A percentile compares a stretch with the other conserved stretches of the same genome.
Evolutionary conservation across 768 basidiomycete genomes (phyloP).

Genomic region (Boletellus sp.): DNA sequence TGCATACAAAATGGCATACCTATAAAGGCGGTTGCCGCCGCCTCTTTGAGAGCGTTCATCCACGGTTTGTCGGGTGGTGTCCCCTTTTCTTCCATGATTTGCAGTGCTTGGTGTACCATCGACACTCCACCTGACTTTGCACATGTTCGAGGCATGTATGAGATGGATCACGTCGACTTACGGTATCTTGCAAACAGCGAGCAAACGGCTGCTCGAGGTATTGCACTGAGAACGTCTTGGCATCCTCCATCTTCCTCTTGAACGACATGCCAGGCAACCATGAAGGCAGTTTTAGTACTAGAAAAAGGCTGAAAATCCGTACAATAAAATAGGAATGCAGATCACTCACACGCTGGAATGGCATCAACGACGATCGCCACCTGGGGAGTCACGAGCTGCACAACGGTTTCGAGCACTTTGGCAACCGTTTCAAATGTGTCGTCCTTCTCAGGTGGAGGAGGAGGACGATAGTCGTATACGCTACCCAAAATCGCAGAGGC

Average conservation of each 20-base stretch:
- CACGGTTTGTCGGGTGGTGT: not conserved
- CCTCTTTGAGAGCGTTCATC: slow-evolving; percentile 1
- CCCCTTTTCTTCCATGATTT: not conserved
- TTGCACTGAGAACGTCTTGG: not conserved
- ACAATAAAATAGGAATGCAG: not conserved
- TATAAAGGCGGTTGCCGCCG: not conserved
- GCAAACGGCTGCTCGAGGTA: slow-evolving; percentile 4
- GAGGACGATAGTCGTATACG: slow-evolving; percentile 3
- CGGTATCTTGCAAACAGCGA: not conserved
- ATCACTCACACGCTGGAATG: slow-evolving; percentile 3
- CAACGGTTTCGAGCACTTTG: not conserved
- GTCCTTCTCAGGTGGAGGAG: not conserved
- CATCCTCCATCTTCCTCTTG: not conserved
- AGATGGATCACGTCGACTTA: not conserved
- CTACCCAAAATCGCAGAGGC: slow-evolving; percentile 2
- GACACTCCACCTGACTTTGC: not conserved
- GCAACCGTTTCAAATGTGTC: not conserved
- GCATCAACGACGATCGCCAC: not conserved
- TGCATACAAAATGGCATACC: not conserved
- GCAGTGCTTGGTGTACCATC: slow-evolving; percentile 3
- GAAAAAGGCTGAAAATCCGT: not conserved
- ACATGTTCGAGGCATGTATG: not conserved
- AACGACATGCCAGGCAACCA: slow-evolving; percentile 13
- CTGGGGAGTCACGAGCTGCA: not conserved
- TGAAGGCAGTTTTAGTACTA: not conserved